These are phyloP conservation scores for Odontarrhena argentea DNA, from an alignment of 345 rosid genomes.

Conservation along the genomic window DNA sequence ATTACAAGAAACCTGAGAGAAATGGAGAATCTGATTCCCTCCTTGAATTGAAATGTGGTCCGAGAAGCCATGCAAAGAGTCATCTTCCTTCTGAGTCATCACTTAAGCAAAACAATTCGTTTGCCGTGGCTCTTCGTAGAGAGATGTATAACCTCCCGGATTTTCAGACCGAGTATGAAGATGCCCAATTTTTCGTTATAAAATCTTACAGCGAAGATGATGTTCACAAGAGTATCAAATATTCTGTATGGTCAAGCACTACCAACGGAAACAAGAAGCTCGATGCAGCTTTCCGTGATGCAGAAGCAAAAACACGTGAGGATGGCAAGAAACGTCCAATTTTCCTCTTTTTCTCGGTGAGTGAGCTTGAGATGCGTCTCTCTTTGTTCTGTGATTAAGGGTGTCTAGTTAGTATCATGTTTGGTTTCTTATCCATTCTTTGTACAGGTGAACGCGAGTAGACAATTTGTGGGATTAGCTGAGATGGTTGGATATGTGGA, in stretches of 20 bases:
- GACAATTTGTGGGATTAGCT: slow-evolving; percentile 81
- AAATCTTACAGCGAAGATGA: slow-evolving; percentile 85
- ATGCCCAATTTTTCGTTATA: slow-evolving; percentile 68
- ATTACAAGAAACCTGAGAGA: slow-evolving; percentile 42
- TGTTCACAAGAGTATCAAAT: slow-evolving; percentile 75
- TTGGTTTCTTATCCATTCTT: not conserved
- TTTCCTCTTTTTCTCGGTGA: slow-evolving; percentile 77
- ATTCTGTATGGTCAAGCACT: slow-evolving; percentile 80
- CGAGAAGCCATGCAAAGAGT: slow-evolving; percentile 52
- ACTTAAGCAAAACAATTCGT: slow-evolving; percentile 43
- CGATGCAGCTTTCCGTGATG: slow-evolving; percentile 63
- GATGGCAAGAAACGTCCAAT: slow-evolving; percentile 56
- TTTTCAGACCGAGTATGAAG: slow-evolving; percentile 53
- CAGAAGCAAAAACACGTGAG: slow-evolving; percentile 49
- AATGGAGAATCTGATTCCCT: slow-evolving; percentile 48
- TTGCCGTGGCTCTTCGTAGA: slow-evolving; percentile 37
- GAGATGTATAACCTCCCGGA: slow-evolving; percentile 62
- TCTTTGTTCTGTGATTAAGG: not conserved
- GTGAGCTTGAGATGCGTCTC: slow-evolving; percentile 44
- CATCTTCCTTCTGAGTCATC: slow-evolving; percentile 45
- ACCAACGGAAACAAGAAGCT: slow-evolving; percentile 70
- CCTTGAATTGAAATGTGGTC: slow-evolving; percentile 68
- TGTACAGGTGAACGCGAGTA: slow-evolving; percentile 79
- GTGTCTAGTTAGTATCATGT: slow-evolving; percentile 13
- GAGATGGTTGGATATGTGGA: slow-evolving; percentile 80